Conservation (phyloP, 768 basidiomycete species). For the Trametes punicea region DNA sequence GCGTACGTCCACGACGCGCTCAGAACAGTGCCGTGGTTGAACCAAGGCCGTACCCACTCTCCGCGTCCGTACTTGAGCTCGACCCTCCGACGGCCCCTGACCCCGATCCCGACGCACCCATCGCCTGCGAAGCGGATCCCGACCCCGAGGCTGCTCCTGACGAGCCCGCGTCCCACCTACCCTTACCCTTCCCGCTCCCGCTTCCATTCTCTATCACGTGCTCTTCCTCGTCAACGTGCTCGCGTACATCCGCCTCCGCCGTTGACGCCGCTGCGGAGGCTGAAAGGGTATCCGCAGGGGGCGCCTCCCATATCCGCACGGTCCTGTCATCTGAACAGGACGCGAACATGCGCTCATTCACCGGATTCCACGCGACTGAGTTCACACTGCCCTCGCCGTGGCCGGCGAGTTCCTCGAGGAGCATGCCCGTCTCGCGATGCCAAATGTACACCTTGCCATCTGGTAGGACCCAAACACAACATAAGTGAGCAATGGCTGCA, state of each 20-base stretch:
- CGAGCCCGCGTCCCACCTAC: slow-evolving; percentile 16
- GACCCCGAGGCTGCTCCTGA: not conserved
- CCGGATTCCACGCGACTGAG: slow-evolving; percentile 94
- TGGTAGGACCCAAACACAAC: slow-evolving; percentile 34
- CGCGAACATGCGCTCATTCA: slow-evolving; percentile 88
- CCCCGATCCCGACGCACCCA: not conserved
- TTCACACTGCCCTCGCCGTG: slow-evolving; percentile 92
- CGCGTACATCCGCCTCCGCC: not conserved
- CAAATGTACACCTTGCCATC: slow-evolving; percentile 94
- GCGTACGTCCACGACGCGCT: not conserved
- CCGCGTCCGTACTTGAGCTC: slow-evolving; percentile 5
- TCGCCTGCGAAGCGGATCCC: not conserved
- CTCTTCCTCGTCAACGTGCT: slow-evolving; percentile 8
- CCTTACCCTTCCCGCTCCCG: slow-evolving; percentile 24
- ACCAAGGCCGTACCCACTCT: slow-evolving; percentile 14
- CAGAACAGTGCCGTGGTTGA: slow-evolving; percentile 18
- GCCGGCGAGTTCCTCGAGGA: slow-evolving; percentile 86
- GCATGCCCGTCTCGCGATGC: slow-evolving; percentile 80
- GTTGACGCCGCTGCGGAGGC: slow-evolving; percentile 1
- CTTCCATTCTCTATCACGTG: slow-evolving; percentile 19
- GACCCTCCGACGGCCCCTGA: not conserved
- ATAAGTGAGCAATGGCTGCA: not conserved
- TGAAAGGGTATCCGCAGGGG: slow-evolving; percentile 13
- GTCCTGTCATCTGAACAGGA: slow-evolving; percentile 92
- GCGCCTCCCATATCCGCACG: slow-evolving; percentile 83